Evolutionary conservation across 352 stramenopile genomes (phyloP), one percentile per base, ranked within the genome.

Genomic region (Phytophthora ramorum): DNA sequence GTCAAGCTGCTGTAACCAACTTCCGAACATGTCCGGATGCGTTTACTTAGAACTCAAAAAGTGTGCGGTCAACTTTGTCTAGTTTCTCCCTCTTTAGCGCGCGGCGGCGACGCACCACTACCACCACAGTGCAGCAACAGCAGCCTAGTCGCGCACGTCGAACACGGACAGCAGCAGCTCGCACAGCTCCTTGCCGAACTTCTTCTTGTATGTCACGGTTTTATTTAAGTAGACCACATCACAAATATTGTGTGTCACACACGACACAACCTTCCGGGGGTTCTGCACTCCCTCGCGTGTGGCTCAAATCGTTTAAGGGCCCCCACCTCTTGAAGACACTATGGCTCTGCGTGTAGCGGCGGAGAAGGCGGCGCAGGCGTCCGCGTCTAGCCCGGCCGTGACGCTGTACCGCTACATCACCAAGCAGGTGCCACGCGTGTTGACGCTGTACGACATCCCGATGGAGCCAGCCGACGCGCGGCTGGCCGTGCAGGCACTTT

Each of bases 401-500:
- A 93, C 85, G 75, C 75, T 96, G 43, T 96, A 96, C 70, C 88
- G 88, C 22, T 93, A 94, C 73, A 92, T 96, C 70, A 93, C 85
- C 24, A 96, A 96, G 76, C 88, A 96, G 73, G 81, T 99, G 54
- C 97, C 97, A 54, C 96, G 96, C 58, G 92, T 99, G 62, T 80
- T 99, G 52, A 98, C 92, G 74, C 94, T 99, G 60, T 99, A 99
- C 78, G 97, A 99, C 78, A 97, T 99, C 61, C 85, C 98, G 40
- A 97, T 99, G 91, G 90, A 96, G 73, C 90, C 90, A 22, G 52
- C 74, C 9, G 85, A 97, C 69, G 96, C 93, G 59, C 92, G 93
- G 19, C 49, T 92, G 51, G 81, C 91, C 7, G 89, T 99, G 41
- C 93, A 97, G 67, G 81, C 85, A 34, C 84, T 98, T n/a, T 99